Evolutionary conservation across 2,329 filamentous ascomycete species (phyloP), one percentile per base, ranked within the genome.

Genomic region (Helminthosporium solani): DNA sequence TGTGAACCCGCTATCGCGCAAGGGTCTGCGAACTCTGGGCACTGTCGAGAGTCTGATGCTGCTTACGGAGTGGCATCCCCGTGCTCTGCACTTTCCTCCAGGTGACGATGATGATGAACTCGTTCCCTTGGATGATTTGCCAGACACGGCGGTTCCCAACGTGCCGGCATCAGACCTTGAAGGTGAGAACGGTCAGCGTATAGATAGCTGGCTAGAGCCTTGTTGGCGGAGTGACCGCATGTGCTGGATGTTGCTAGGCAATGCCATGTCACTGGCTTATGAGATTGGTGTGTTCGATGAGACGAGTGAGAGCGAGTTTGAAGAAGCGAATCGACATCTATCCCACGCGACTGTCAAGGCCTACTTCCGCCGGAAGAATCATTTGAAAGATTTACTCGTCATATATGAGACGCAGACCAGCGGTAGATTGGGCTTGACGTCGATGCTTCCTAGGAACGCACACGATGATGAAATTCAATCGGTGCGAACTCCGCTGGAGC

Each of bases 161-260:
- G 69, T 72, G 21, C 54, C 51, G 8, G 53, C 49, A 40, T 54
- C 59, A 9, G 73, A 78, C 11, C 60, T 66, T 33, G 80, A 79
- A 23, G 82, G 83, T n/a, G 80, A 90, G 16, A 88, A 90, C 35
- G 90, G 89, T 8, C 86, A 88, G 67, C 79, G 90, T 21, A 94
- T 96, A 53, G 90, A 96, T 64, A 92, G 90, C 67, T 97, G 94
- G 90, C 82, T 97, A 3, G 94, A 99, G 68, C 94, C 94, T 2
- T 92, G 90, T 7, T 96, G 92, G 90, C 81, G 92, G 58, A 77
- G 75, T 49, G 92, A 96, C 63, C 87, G 90, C 44, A 95, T 96
- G 88, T 95, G 89, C 65, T 96, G 92, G 92, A 96, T 96, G 90
- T 76, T 97, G 12, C 79, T 97, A 23, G 95, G 90, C 63, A 95